Percentiles rank a stretch among this genome's conserved stretches.
These are phyloP conservation scores for Paralagenidium karlingii DNA, from an alignment of 352 stramenopile genomes.

Conservation along the genomic window DNA sequence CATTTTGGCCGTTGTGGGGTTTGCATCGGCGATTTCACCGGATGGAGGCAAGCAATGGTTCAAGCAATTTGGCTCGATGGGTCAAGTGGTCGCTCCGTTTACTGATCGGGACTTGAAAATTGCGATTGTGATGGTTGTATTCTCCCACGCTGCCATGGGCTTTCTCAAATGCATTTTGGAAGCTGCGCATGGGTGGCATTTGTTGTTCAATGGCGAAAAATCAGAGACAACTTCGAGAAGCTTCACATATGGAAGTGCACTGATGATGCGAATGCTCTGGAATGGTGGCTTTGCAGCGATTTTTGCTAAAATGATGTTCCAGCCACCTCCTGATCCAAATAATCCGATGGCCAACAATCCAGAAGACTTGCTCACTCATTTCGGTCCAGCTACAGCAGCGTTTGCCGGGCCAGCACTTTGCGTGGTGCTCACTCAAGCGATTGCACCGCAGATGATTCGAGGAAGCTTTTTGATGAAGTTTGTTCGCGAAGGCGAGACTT, in stretches of 20 bases:
- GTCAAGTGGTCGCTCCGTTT: conserved; percentile 37
- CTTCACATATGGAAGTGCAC: conserved; percentile 39
- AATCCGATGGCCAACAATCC: conserved; percentile 12
- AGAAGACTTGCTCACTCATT: conserved; percentile 20
- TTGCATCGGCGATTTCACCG: conserved; percentile 39
- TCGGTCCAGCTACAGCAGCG: conserved; percentile 20
- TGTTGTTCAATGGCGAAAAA: conserved; percentile 30
- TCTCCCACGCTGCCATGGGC: conserved; percentile 28
- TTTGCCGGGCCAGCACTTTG: conserved; percentile 36
- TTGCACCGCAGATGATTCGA: conserved; percentile 34
- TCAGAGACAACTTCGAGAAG: conserved; percentile 35
- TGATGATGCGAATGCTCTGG: conserved; percentile 41
- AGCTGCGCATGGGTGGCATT: conserved; percentile 48
- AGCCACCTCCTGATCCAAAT: conserved; percentile 5
- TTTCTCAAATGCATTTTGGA: conserved; percentile 56
- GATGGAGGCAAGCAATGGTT: conserved; percentile 40
- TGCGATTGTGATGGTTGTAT: conserved; percentile 28
- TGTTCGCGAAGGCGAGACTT: conserved; percentile 53
- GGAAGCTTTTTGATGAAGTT: conserved; percentile 55
- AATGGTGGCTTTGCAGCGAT: conserved; percentile 37
- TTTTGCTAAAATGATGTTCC: conserved; percentile 52
- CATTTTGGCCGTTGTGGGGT: conserved; percentile 31
- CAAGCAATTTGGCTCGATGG: conserved; percentile 36
- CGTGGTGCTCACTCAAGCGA: conserved; percentile 33
- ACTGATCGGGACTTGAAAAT: conserved; percentile 38